These are phyloP conservation scores for Nyctanthes arbortristis DNA, from an alignment of 257 asterid species.

Conservation along the genomic window DNA sequence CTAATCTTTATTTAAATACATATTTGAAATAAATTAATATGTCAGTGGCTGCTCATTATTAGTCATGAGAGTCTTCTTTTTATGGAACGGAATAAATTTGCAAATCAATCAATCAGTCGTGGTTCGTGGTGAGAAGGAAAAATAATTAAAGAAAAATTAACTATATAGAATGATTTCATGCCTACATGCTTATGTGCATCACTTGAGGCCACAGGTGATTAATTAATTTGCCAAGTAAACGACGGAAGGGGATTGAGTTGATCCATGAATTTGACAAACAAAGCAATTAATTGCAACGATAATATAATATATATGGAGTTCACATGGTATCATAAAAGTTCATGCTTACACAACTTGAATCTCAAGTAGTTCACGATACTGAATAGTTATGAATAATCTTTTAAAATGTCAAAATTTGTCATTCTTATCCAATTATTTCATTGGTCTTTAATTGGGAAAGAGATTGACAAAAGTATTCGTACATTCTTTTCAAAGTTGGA, in stretches of 20 bases:
- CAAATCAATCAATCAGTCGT: neutral
- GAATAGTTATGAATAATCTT: too few relatives aligned
- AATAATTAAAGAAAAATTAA: neutral
- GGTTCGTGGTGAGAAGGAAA: neutral
- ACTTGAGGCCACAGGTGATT: neutral
- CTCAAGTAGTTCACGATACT: neutral
- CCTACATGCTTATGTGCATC: neutral
- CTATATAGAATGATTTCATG: neutral
- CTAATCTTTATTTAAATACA: neutral
- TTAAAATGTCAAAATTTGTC: too few relatives aligned
- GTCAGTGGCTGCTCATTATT: too few relatives aligned
- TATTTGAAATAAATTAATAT: neutral
- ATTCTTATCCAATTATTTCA: too few relatives aligned
- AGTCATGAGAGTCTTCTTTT: constrained; percentile 28
- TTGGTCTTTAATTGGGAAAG: too few relatives aligned
- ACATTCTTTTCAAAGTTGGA: too few relatives aligned
- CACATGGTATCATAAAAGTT: too few relatives aligned
- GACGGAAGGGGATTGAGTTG: neutral
- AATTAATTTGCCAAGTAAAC: neutral
- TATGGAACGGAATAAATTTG: constrained; percentile 12
- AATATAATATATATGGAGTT: too few relatives aligned
- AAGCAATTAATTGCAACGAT: neutral
- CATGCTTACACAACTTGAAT: neutral
- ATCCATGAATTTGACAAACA: neutral
- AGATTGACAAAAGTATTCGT: too few relatives aligned